phyloP scores from a whole-genome alignment of 108 stramenopile genomes.

The Schizochytrium sp. region DNA sequence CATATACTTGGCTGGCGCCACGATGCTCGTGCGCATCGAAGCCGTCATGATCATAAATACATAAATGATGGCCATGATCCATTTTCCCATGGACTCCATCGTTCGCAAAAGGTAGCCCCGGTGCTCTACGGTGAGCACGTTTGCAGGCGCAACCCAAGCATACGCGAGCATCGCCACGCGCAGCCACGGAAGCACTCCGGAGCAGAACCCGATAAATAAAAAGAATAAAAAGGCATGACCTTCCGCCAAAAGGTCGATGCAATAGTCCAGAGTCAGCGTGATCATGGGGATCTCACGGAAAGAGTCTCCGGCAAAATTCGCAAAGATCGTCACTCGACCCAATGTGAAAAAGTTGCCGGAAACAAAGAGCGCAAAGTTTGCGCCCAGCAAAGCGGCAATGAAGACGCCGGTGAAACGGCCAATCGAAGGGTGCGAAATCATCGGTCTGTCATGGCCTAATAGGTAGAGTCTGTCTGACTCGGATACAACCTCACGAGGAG shows the following conservation, averaged over 20 bases:
- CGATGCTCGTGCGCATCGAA: neutral
- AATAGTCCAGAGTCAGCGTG: neutral
- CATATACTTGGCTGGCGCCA: neutral
- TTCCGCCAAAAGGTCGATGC: neutral
- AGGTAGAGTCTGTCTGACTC: neutral
- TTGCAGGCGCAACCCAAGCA: constrained; percentile 5
- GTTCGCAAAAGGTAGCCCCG: neutral
- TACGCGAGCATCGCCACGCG: neutral
- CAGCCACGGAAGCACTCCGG: neutral
- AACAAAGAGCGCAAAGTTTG: neutral
- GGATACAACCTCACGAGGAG: neutral
- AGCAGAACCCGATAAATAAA: constrained; percentile 12
- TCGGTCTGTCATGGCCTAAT: neutral
- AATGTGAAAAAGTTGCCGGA: constrained; percentile 7
- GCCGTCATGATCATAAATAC: neutral
- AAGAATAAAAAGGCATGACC: neutral
- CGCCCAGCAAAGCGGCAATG: neutral
- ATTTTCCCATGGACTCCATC: neutral
- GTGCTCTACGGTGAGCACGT: neutral
- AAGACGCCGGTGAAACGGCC: neutral
- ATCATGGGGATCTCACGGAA: neutral
- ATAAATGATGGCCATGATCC: neutral
- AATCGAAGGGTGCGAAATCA: constrained; percentile 1
- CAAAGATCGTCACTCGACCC: neutral
- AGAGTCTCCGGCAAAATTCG: neutral